Evolutionary conservation across 805 yeast genomes (phyloP).

Genomic region (Dipodascus geniculatus): DNA sequence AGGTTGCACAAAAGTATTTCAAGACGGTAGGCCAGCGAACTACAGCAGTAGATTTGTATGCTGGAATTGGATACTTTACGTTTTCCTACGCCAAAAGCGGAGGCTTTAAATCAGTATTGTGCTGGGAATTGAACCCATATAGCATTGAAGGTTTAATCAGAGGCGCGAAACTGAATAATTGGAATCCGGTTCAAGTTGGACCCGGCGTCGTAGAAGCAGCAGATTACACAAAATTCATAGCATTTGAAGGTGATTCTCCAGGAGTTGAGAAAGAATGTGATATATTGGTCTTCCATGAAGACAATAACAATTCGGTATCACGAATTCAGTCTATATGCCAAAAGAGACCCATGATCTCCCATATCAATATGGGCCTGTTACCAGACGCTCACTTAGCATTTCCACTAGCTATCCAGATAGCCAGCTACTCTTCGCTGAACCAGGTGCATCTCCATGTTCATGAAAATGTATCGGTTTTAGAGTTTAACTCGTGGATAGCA

Average conservation of each 20-base stretch:
- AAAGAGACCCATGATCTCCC: conserved; percentile 29
- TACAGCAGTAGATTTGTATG: conserved; percentile 57
- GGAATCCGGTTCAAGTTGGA: conserved; percentile 20
- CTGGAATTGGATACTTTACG: conserved; percentile 81
- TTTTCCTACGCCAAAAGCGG: conserved; percentile 46
- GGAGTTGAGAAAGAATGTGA: conserved; percentile 15
- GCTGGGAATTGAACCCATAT: conserved; percentile 86
- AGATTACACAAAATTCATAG: not conserved
- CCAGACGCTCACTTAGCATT: conserved; percentile 61
- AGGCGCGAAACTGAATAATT: conserved; percentile 39
- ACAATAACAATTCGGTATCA: conserved; percentile 39
- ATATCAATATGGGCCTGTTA: conserved; percentile 68
- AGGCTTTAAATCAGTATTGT: conserved; percentile 40
- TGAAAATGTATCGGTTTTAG: conserved; percentile 48
- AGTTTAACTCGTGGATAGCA: conserved; percentile 27
- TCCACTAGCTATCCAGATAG: conserved; percentile 30
- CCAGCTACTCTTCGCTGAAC: not conserved
- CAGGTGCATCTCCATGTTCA: conserved; percentile 44
- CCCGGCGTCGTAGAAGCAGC: not conserved
- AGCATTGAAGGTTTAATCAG: conserved; percentile 57
- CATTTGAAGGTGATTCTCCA: not conserved
- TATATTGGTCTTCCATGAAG: conserved; percentile 49
- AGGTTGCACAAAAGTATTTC: conserved; percentile 4
- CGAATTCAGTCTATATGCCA: conserved; percentile 25
- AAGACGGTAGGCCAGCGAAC: conserved; percentile 11